Base-by-base conservation (phyloP, 2,329 filamentous ascomycete genomes). In the Fusarium cicatricum region DNA sequence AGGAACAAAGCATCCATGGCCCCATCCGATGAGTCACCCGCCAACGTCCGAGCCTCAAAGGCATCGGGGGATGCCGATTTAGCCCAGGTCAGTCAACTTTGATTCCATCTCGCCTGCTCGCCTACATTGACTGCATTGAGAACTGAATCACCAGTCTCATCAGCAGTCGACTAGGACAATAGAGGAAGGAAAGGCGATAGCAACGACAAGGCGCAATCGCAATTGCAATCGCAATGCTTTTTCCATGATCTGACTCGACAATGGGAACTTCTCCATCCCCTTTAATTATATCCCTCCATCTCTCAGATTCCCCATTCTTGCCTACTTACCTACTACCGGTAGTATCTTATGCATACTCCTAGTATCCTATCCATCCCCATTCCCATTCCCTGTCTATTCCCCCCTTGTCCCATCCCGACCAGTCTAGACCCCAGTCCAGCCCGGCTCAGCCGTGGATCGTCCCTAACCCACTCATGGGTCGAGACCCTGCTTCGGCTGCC, bases 31-130 rank as follows among this genome's bases (percentile, higher is more conserved):
- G 36, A 57, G 32, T 38, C 60, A 34, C 37, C 43, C 37, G 41
- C 54, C 33, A 52, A 58, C 39, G 46, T 52, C 45, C 59, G 47
- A 52, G 40, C 59, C 45, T 46, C 54, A 34, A 43, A 62, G 31
- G 55, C 52, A 26, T 56, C 54, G 47, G 64, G 60, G 60, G 65
- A 65, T 45, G 58, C 63, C 52, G 66, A 68, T 60, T 57, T 68
- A 28, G 66, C 66, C 33, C 66, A 68, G 52, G 66, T 68, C 33
- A 60, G 65, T 64, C 33, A 38, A 32, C 21, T 33, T 47, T 41
- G n/a, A n/a, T n/a, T n/a, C n/a, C n/a, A n/a, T n/a, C n/a, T n/a
- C n/a, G n/a, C n/a, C n/a, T n/a, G n/a, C n/a, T n/a, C n/a, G n/a
- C n/a, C n/a, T n/a, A n/a, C n/a, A n/a, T n/a, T n/a, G n/a, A n/a